Conservation (phyloP, 108 stramenopile genomes). For the Pseudonitzschia multistriata region DNA sequence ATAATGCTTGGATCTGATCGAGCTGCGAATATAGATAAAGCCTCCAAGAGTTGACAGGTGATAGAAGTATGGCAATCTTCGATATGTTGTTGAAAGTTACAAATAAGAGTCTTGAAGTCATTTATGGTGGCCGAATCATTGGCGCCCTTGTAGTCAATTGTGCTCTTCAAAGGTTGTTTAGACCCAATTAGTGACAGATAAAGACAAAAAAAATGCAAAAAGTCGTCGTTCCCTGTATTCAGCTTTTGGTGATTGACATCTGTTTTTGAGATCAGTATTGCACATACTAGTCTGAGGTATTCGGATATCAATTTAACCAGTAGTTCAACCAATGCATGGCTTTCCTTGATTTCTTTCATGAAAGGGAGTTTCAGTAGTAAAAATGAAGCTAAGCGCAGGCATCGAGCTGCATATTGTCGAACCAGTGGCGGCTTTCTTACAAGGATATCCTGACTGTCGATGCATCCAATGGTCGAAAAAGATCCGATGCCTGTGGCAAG, state of each 20-base stretch:
- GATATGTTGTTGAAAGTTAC: constrained; percentile 1
- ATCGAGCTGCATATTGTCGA: constrained; percentile 2
- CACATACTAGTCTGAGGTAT: constrained; percentile 20
- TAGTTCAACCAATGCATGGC: background rate
- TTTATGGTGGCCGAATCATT: background rate
- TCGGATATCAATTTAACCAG: constrained; percentile 13
- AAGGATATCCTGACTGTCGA: background rate
- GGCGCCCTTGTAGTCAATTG: background rate
- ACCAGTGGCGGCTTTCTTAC: background rate
- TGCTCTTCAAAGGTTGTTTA: constrained; percentile 17
- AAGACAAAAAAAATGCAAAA: constrained; percentile 2
- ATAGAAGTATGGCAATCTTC: constrained; percentile 4
- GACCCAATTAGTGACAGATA: constrained; percentile 14
- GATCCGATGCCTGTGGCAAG: background rate
- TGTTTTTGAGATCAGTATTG: background rate
- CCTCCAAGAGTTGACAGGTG: constrained; percentile 23
- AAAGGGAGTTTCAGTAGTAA: constrained; percentile 2
- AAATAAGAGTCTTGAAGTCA: constrained; percentile 5
- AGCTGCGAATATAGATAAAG: constrained; percentile 21
- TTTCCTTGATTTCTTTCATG: background rate
- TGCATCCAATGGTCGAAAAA: background rate
- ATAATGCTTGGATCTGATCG: constrained; percentile 5
- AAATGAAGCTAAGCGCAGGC: constrained; percentile 23
- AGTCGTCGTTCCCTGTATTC: background rate
- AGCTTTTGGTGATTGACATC: background rate